Percentiles rank a stretch among this genome's conserved stretches.
Evolutionary conservation across 768 basidiomycete species (phyloP).

Genomic region (Kwoniella sp.): DNA sequence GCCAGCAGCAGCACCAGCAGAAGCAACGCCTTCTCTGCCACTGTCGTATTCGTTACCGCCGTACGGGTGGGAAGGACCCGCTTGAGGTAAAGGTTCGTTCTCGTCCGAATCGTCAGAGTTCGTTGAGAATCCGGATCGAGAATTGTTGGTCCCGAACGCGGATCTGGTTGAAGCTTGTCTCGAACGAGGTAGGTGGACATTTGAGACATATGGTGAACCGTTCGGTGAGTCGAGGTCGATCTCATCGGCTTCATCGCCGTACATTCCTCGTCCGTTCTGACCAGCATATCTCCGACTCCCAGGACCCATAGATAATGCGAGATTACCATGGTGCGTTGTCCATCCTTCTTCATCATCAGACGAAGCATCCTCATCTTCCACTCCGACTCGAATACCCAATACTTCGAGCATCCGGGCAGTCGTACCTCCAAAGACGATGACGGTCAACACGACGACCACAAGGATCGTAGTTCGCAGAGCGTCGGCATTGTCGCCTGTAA

Average conservation of each 20-base stretch:
- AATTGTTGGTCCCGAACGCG: constrained; percentile 18
- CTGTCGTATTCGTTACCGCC: constrained; percentile 24
- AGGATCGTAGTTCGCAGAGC: constrained; percentile 91
- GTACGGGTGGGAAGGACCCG: constrained; percentile 23
- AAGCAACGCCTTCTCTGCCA: constrained; percentile 21
- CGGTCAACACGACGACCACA: constrained; percentile 91
- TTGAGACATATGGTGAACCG: constrained; percentile 41
- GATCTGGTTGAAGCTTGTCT: constrained; percentile 17
- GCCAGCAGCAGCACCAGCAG: constrained; percentile 3
- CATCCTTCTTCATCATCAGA: constrained; percentile 58
- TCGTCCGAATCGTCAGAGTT: constrained; percentile 48
- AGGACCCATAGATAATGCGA: constrained; percentile 45
- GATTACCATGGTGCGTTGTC: constrained; percentile 43
- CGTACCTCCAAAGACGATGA: constrained; percentile 94
- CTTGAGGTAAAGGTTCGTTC: constrained; percentile 47
- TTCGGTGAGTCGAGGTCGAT: constrained; percentile 37
- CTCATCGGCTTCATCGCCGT: constrained; percentile 49
- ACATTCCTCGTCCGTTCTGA: constrained; percentile 42
- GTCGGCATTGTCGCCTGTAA: constrained; percentile 89
- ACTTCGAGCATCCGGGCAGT: constrained; percentile 95
- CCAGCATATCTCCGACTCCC: constrained; percentile 46
- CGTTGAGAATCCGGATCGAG: constrained; percentile 48
- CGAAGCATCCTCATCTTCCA: constrained; percentile 83
- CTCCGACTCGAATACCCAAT: constrained; percentile 90
- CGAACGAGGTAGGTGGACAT: constrained; percentile 19